Base-by-base conservation (phyloP, 2,329 filamentous ascomycete genomes). In the Tolypocladium ophioglossoides region DNA sequence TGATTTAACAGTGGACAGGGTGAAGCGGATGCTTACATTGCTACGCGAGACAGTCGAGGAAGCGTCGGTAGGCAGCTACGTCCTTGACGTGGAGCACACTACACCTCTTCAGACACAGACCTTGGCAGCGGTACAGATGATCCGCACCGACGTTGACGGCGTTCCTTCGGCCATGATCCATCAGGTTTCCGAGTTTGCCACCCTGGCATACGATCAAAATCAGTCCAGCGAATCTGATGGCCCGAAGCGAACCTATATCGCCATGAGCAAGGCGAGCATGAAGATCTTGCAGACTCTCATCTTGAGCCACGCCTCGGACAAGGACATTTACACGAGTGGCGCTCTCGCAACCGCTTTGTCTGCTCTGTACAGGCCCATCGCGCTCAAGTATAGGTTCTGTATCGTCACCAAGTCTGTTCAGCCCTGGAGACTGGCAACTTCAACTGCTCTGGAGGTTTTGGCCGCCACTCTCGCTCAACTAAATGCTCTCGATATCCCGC, bases 221-320 rank as follows among this genome's bases (percentile, higher is more conserved):
- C 53, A 63, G 56, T 24, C 68, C 57, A 54, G 71, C 58, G 60
- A 61, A 14, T 68, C 72, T 14, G 59, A 52, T 3, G 50, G 64
- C 1, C 64, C 72, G 51, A 83, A 83, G 54, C 87, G 89, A 8
- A 95, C 90, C 0, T 97, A 91, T 65, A 84, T 99, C 54, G 92
- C 94, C 37, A 81, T 97, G 64, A 90, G 91, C 1, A 95, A 94
- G 68, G 82, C 82, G 22, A 84, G 86, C 55, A 94, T 96, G 78
- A 73, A 78, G 2, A 79, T 90, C 48, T 69, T 95, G 2, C 77
- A 87, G 58, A 72, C 71, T 0, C 70, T 89, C 2, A 73, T 86
- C 4, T 69, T 82, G 4, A 70, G 74, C 18, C 83, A 89, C 58
- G 78, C 82, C 0, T 68, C 72, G 0, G 82, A 87, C 27, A 64